Evolutionary conservation across 805 yeast species (phyloP).

Genomic region (Candida nitratophila): DNA sequence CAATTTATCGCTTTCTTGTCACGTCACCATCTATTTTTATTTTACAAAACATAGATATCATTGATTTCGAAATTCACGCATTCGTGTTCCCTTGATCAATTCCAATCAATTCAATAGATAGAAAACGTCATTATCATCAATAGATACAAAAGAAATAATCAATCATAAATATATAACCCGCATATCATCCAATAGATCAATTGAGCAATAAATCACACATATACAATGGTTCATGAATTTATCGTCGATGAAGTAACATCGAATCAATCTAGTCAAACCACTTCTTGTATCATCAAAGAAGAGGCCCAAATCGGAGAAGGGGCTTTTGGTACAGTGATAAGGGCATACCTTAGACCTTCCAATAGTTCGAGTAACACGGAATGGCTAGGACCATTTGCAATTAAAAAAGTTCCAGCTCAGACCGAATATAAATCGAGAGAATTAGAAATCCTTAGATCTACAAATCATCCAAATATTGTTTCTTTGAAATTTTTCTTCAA

Average conservation of each 20-base stretch:
- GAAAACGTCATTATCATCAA: too few relatives aligned
- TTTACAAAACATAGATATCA: too few relatives aligned
- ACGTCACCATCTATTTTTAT: too few relatives aligned
- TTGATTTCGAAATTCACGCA: too few relatives aligned
- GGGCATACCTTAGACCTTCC: constrained; percentile 41
- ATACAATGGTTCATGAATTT: constrained; percentile 31
- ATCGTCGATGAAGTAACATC: constrained; percentile 57
- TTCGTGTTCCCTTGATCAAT: too few relatives aligned
- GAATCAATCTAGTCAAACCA: constrained; percentile 42
- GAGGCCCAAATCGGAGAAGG: constrained; percentile 78
- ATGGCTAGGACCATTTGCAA: constrained; percentile 80
- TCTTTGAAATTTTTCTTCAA: constrained; percentile 64
- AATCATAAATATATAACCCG: too few relatives aligned
- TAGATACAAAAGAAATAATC: too few relatives aligned
- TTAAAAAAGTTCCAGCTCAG: constrained; percentile 80
- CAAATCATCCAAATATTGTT: constrained; percentile 77
- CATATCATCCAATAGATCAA: too few relatives aligned
- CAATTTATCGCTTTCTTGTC: too few relatives aligned
- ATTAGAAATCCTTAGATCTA: constrained; percentile 64
- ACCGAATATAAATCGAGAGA: constrained; percentile 82
- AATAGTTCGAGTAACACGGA: constrained; percentile 7
- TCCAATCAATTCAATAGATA: too few relatives aligned
- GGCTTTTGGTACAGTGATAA: constrained; percentile 80
- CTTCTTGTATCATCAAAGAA: constrained; percentile 64
- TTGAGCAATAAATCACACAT: too few relatives aligned